Percentiles rank a stretch among this genome's conserved stretches.
These are phyloP conservation scores for Fusarium gaditjirri DNA, from an alignment of 2,329 filamentous ascomycete genomes.

Conservation along the genomic window DNA sequence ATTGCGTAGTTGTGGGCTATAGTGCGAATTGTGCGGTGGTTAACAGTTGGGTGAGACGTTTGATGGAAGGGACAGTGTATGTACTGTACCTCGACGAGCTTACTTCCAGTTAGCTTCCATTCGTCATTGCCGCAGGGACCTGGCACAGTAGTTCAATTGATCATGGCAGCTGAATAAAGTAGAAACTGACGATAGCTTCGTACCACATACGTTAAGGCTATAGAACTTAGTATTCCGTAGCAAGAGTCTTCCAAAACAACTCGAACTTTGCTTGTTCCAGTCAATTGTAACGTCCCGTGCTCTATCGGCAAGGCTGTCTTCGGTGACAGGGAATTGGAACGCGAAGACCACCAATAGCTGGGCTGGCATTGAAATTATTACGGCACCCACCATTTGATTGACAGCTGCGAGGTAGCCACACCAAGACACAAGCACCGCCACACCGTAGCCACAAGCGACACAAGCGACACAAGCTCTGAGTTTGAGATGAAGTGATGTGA, in stretches of 20 bases:
- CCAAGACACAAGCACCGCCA: constrained; percentile 14
- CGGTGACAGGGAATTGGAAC: constrained; percentile 1
- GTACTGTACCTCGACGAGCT: constrained; percentile 38
- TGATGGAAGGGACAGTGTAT: constrained; percentile 30
- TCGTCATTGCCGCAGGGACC: constrained; percentile 31
- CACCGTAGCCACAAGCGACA: constrained; percentile 24
- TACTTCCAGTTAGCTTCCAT: constrained; percentile 41
- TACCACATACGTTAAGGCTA: background rate
- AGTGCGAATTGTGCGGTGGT: constrained; percentile 44
- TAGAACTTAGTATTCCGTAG: background rate
- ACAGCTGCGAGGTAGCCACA: constrained; percentile 38
- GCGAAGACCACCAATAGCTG: constrained; percentile 22
- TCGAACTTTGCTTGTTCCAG: background rate
- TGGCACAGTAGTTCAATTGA: background rate
- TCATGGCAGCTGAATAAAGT: background rate
- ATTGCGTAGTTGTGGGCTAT: constrained; percentile 34
- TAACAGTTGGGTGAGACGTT: background rate
- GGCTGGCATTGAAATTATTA: constrained; percentile 28
- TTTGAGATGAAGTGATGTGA: background rate
- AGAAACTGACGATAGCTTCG: background rate
- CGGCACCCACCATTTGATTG: constrained; percentile 15
- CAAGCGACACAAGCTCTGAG: constrained; percentile 3
- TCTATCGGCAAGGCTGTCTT: constrained; percentile 16
- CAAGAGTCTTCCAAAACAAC: background rate
- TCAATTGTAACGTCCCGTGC: constrained; percentile 2